These are phyloP conservation scores for Medicago arabica DNA, from an alignment of 306 rosid genomes.

Conservation along the genomic window DNA sequence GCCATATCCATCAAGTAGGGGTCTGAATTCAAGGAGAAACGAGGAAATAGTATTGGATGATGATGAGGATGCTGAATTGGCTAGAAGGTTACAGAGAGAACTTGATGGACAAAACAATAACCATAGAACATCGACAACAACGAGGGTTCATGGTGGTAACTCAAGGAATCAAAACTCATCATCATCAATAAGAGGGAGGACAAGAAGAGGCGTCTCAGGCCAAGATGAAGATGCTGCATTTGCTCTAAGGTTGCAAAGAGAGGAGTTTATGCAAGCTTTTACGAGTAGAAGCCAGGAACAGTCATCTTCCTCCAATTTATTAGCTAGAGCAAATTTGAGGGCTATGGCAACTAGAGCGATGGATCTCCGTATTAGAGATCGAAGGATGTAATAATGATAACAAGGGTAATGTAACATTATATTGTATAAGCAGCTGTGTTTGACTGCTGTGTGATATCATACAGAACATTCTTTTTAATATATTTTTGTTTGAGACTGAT, in stretches of 20 bases:
- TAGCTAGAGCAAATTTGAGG: slow-evolving; percentile 68
- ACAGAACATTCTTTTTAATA: not conserved
- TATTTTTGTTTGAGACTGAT: too few species aligned
- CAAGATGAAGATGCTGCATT: slow-evolving; percentile 91
- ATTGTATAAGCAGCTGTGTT: not conserved
- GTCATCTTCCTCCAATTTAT: slow-evolving; percentile 43
- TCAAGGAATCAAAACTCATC: not conserved
- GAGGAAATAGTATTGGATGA: slow-evolving; percentile 35
- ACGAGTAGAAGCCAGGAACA: slow-evolving; percentile 58
- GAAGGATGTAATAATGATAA: slow-evolving; percentile 24
- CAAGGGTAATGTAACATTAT: not conserved
- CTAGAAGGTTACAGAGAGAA: slow-evolving; percentile 46
- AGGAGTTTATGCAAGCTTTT: slow-evolving; percentile 76
- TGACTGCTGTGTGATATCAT: too few species aligned
- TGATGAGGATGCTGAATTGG: slow-evolving; percentile 50
- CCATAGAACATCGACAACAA: not conserved
- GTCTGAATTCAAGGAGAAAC: slow-evolving; percentile 51
- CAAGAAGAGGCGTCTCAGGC: slow-evolving; percentile 55
- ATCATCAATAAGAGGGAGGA: slow-evolving; percentile 41
- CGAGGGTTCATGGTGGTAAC: slow-evolving; percentile 6
- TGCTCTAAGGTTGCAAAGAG: slow-evolving; percentile 85
- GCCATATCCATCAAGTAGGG: slow-evolving; percentile 45
- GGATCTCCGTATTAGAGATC: slow-evolving; percentile 48
- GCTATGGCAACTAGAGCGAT: slow-evolving; percentile 81
- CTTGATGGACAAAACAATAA: slow-evolving; percentile 23